These are phyloP conservation scores for Fusarium tupiense DNA, from an alignment of 2,329 filamentous ascomycete genomes.

Conservation along the genomic window DNA sequence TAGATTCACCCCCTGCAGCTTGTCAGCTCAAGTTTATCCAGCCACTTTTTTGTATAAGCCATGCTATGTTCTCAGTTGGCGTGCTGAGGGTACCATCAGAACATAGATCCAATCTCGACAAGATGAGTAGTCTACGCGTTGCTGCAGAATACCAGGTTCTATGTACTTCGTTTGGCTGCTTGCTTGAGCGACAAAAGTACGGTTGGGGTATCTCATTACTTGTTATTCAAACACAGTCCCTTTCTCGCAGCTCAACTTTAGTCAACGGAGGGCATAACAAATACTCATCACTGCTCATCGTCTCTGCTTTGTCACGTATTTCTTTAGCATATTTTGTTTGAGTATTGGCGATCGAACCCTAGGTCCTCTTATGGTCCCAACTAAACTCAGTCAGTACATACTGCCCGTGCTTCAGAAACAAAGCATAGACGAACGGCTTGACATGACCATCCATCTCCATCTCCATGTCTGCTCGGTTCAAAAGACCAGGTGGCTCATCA, in stretches of 20 bases:
- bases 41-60: constrained; percentile 24
- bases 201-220: not conserved
- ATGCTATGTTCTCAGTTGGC: constrained; percentile 17
- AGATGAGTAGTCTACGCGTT: not conserved
- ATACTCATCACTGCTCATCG: not conserved
- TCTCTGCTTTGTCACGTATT: not conserved
- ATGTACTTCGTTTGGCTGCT: not conserved
- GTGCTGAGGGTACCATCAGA: constrained; percentile 12
- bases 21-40: constrained; percentile 25
- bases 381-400: not conserved
- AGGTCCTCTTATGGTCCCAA: not conserved
- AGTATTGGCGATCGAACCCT: not conserved
- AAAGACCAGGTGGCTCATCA: not conserved
- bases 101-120: constrained; percentile 10
- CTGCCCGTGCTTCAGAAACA: not conserved
- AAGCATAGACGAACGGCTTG: not conserved
- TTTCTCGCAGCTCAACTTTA: not conserved
- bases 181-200: not conserved
- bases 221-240: not conserved
- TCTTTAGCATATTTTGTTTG: not conserved
- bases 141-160: not conserved
- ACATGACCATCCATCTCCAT: not conserved
- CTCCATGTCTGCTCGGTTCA: not conserved
- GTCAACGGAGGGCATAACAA: not conserved
- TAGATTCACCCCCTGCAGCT: constrained; percentile 27